Base-by-base conservation (phyloP, 2,329 filamentous ascomycete genomes). In the Graphilbum ipis-grandicollis region DNA sequence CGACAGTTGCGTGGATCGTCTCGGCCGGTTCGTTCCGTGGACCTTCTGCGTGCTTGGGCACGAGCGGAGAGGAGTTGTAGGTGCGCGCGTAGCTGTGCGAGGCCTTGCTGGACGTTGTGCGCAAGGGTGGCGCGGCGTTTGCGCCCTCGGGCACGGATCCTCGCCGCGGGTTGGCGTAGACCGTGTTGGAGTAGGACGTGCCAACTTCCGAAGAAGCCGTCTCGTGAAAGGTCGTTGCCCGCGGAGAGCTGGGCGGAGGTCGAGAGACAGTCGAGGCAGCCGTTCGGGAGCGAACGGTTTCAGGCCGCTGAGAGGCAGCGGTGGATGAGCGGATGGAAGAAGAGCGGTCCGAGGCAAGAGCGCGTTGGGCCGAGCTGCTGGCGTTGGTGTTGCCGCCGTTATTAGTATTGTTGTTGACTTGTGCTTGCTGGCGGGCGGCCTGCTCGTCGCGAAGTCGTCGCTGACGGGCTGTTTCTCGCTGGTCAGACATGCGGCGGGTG, bases 51-150 rank as follows among this genome's bases (percentile, higher is more conserved):
- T 57, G 46, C 33, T 62, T 61, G 8, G 62, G 62, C 9, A 66
- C 69, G 35, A 78, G 55, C 3, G 74, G 72, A 2, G 72, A 77
- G 3, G 74, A 73, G 50, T 68, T 69, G 46, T 69, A 72, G 0
- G 60, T 57, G 14, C 62, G 58, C 19, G 57, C 48, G 33, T 59
- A 55, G n/a, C 50, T 55, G 32, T 58, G 53, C 5, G 56, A 39
- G 17, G 55, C 54, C 46, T 65, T 67, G 41, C 63, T 58, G 0
- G 60, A 56, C 3, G 63, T 51, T 17, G 57, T 51, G 19, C 67
- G 61, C n/a, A 55, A 52, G 9, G 58, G 52, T 7, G 56, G 43
- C 4, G 52, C 49, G 4, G 35, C 26, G 4, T 55, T 50, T 42
- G 56, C 57, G 36, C 53, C 57, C 17, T 71, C 66, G 2, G 65